A percentile compares a stretch with the other conserved stretches of the same genome.
Conservation (phyloP, 139 green algal species). For the Gonium pectorale region DNA sequence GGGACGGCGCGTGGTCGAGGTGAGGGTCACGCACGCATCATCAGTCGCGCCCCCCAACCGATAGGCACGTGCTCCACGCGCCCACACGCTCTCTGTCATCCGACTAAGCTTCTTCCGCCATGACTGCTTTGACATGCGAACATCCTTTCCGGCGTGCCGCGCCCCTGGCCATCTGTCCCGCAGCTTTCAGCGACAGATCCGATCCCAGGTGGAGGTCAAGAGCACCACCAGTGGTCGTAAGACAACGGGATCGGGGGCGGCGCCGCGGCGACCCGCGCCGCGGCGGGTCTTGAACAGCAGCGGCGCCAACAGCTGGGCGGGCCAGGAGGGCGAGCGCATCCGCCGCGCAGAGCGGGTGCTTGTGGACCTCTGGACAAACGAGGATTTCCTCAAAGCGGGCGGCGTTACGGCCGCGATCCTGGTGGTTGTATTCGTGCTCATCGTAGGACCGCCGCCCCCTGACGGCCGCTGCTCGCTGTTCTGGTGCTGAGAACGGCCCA, state of each 20-base stretch:
- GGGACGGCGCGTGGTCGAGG: slow-evolving; percentile 32
- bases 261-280: neutral
- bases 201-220: slow-evolving; percentile 33
- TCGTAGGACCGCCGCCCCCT: slow-evolving; percentile 10
- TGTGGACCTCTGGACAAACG: slow-evolving; percentile 35
- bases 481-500: slow-evolving; percentile 21
- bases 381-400: slow-evolving; percentile 39
- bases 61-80: no score
- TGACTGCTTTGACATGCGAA: no score
- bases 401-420: neutral
- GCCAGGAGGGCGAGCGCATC: slow-evolving; percentile 33
- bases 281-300: neutral
- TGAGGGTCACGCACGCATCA: no score
- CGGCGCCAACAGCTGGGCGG: neutral
- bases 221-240: neutral
- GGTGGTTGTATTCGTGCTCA: slow-evolving; percentile 13
- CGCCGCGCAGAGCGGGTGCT: slow-evolving; percentile 28
- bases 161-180: no score
- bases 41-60: no score
- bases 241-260: neutral
- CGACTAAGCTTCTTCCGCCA: no score
- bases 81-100: no score
- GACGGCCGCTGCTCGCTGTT: slow-evolving; percentile 29
- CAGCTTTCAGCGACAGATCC: slow-evolving; percentile 33
- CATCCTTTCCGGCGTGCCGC: no score